Evolutionary conservation across 164 flowering plant genomes (phyloP), one percentile per base, ranked within the genome.

Genomic region (Macadamia tetraphylla): DNA sequence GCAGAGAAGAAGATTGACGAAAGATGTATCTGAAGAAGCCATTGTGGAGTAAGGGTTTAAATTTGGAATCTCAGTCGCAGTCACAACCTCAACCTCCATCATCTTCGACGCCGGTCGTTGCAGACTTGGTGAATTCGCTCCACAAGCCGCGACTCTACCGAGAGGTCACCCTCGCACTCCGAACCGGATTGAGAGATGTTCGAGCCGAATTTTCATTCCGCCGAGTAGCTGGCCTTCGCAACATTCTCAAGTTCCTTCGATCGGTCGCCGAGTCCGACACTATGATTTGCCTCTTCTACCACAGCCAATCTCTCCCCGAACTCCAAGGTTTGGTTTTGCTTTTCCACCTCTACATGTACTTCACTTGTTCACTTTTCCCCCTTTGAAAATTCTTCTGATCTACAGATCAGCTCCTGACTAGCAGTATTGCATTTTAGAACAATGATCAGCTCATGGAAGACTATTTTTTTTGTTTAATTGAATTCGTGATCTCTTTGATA

Each of bases 151-250:
- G 93, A 42, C 43, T 88, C 13, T 81, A 87, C 77, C 73, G 99
- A 65, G 99, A 95, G 70, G 84, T 95, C 52, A 89, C 94, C 0
- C 93, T 95, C 29, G 91, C 96, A 0, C 93, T 95, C 43, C 88
- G 92, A 1, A 82, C 87, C 29, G 98, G 96, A 2, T 89, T 95
- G 72, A 71, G 85, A 46, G 96, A 95, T 44, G 91, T 95, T 6
- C 73, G 83, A 6, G 94, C 99, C 63, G 95, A 95, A 69, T 91
- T 95, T 88, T 89, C 97, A 0, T 95, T 92, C 80, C 91, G 92
- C 75, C 91, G 98, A 1, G 75, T 87, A 55, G 86, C 90, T 10
- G 98, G 89, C 55, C 98, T 92, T 58, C 92, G 90, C 55, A 75
- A 70, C 71, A 76, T 91, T 59, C 90, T 92, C 76, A 91, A 87